Conservation (phyloP, 306 rosid genomes). For the Lagenaria siceraria region DNA sequence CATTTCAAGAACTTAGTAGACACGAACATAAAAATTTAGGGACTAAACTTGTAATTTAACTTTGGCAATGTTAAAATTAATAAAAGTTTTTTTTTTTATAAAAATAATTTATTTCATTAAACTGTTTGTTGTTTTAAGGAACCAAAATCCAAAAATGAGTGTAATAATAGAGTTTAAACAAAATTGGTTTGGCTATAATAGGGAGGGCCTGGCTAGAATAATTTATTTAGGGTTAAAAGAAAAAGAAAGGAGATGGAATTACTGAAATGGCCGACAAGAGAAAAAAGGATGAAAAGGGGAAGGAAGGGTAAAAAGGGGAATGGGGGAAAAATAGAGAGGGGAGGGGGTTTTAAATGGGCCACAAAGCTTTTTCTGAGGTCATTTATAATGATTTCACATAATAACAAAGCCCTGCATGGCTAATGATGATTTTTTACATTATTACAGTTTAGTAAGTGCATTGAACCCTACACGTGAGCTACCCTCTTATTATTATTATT, state of each 20-base stretch:
- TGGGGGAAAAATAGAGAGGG: background rate
- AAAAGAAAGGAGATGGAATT: background rate
- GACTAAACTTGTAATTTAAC: too few relatives aligned
- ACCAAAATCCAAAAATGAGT: background rate
- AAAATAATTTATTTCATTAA: too few relatives aligned
- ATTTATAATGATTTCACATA: slow-evolving; percentile 86
- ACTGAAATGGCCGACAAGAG: background rate
- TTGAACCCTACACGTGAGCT: slow-evolving; percentile 93
- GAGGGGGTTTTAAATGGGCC: background rate
- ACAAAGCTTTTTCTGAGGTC: slow-evolving; percentile 43
- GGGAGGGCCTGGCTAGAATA: background rate
- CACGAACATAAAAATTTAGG: too few relatives aligned
- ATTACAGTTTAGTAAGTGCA: slow-evolving; percentile 79
- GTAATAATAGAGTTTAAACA: background rate
- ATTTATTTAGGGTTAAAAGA: background rate
- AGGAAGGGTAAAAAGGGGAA: background rate
- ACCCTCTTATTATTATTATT: background rate
- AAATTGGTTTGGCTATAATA: background rate
- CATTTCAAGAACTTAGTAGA: too few relatives aligned
- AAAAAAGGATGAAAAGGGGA: background rate
- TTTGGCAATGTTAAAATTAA: too few relatives aligned
- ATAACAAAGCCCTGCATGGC: slow-evolving; percentile 83
- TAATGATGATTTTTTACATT: slow-evolving; percentile 85
- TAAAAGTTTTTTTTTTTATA: too few relatives aligned
- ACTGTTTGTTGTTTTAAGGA: background rate